phyloP scores from a whole-genome alignment of 116 monocot species.

The Zostera marina region DNA sequence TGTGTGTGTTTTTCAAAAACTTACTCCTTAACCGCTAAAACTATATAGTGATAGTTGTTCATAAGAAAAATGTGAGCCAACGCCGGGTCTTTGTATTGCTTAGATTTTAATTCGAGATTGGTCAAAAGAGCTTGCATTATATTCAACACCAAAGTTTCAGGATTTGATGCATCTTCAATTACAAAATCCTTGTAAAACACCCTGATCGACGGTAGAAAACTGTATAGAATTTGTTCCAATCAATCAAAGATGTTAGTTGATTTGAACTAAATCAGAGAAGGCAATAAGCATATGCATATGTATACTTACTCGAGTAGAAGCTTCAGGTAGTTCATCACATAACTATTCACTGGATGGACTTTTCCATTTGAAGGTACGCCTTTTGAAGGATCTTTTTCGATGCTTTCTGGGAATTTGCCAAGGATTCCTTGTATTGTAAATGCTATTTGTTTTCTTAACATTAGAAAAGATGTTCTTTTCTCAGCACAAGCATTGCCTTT shows the following conservation, averaged over 20 bases:
- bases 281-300: too few relatives aligned
- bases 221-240: constrained; percentile 8
- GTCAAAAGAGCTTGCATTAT: constrained; percentile 65
- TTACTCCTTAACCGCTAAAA: constrained; percentile 63
- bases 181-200: constrained; percentile 49
- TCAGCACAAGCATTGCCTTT: constrained; percentile 15
- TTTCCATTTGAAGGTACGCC: constrained; percentile 9
- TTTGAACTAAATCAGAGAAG: too few relatives aligned
- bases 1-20: too few relatives aligned
- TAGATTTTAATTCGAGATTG: constrained; percentile 71
- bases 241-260: too few relatives aligned
- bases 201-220: constrained; percentile 63
- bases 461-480: constrained; percentile 11
- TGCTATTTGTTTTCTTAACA: constrained; percentile 14
- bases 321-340: constrained; percentile 27
- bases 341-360: constrained; percentile 27
- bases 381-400: constrained; percentile 20
- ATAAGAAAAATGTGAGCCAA: constrained; percentile 64
- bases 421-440: constrained; percentile 11
- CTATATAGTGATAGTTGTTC: constrained; percentile 89
- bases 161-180: constrained; percentile 25
- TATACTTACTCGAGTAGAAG: constrained; percentile 26
- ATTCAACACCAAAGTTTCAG: constrained; percentile 35
- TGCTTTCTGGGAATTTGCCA: constrained; percentile 10
- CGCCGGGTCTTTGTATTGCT: constrained; percentile 66